phyloP scores from a whole-genome alignment of 306 rosid genomes.

The Rosa persica region DNA sequence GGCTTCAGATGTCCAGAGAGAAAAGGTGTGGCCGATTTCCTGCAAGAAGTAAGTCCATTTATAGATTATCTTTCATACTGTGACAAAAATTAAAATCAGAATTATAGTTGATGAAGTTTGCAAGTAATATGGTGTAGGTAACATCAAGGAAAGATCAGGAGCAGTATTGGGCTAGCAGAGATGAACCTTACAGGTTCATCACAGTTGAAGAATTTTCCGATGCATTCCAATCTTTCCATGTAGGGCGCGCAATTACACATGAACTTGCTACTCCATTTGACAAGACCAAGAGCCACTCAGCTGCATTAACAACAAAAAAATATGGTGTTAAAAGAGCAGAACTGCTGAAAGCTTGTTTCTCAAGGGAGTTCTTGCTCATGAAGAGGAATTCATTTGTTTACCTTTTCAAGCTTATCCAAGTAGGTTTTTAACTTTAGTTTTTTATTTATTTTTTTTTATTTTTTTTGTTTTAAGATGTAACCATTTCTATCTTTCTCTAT shows the following conservation, averaged over 20 bases:
- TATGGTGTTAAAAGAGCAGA: conserved; percentile 43
- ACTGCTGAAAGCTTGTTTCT: conserved; percentile 52
- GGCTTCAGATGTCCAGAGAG: conserved; percentile 53
- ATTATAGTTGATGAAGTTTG: neutral
- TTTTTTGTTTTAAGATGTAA: too few relatives aligned
- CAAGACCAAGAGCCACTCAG: conserved; percentile 54
- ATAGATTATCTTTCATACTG: neutral
- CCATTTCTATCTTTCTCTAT: neutral
- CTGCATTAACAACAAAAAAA: conserved; percentile 38
- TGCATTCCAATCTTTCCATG: conserved; percentile 42
- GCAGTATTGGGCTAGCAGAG: conserved; percentile 43
- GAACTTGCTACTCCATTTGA: conserved; percentile 48
- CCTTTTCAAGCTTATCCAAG: conserved; percentile 41
- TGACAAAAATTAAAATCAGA: conserved; percentile 3
- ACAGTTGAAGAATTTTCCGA: conserved; percentile 39
- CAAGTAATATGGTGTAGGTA: conserved; percentile 31
- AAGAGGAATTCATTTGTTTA: conserved; percentile 53
- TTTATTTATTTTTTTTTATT: too few relatives aligned
- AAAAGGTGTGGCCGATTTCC: conserved; percentile 54
- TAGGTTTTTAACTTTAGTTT: conserved; percentile 25
- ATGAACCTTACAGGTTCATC: conserved; percentile 45
- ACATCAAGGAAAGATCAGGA: conserved; percentile 57
- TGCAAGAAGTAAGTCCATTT: conserved; percentile 34
- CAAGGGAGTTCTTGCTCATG: conserved; percentile 61
- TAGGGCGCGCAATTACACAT: conserved; percentile 30